Evolutionary conservation across 192 early-diverging fungal species (phyloP).

Genomic region (Linnemannia hyalina): DNA sequence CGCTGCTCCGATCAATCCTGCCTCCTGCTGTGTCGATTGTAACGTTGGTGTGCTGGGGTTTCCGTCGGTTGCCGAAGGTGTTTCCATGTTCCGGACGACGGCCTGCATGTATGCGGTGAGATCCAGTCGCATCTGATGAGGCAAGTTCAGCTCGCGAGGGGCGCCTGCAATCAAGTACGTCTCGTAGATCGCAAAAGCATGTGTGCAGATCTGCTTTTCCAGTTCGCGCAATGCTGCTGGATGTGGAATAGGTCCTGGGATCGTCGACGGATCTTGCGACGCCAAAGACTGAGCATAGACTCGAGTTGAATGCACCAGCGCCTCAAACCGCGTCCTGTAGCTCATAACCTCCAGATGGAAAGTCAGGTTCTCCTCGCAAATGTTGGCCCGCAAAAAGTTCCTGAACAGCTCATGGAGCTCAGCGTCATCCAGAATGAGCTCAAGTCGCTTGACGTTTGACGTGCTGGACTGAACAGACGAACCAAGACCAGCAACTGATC

Average conservation of each 20-base stretch:
- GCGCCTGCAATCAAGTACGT: constrained; percentile 62
- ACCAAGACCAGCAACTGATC: not conserved
- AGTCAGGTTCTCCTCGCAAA: constrained; percentile 79
- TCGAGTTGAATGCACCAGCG: constrained; percentile 34
- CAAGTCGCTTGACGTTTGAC: constrained; percentile 68
- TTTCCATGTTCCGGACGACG: constrained; percentile 54
- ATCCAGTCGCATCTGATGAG: constrained; percentile 61
- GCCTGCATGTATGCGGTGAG: constrained; percentile 63
- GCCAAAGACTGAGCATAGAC: constrained; percentile 25
- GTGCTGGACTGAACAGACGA: constrained; percentile 26
- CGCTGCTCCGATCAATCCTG: constrained; percentile 27
- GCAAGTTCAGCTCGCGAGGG: constrained; percentile 65
- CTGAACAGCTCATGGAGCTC: constrained; percentile 70
- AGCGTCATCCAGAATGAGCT: constrained; percentile 69
- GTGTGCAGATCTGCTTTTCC: constrained; percentile 62
- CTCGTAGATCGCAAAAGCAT: constrained; percentile 66
- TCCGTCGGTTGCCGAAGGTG: not conserved
- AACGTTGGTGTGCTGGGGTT: not conserved
- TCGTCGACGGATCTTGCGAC: constrained; percentile 4
- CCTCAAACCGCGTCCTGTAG: constrained; percentile 57
- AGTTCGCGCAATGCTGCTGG: constrained; percentile 42
- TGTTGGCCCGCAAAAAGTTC: constrained; percentile 73
- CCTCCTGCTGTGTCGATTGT: constrained; percentile 10
- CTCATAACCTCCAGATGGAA: constrained; percentile 73
- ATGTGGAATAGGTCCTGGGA: constrained; percentile 2